These are phyloP conservation scores for Monilinia fructicola DNA, from an alignment of 2,329 filamentous ascomycete species.

Conservation along the genomic window DNA sequence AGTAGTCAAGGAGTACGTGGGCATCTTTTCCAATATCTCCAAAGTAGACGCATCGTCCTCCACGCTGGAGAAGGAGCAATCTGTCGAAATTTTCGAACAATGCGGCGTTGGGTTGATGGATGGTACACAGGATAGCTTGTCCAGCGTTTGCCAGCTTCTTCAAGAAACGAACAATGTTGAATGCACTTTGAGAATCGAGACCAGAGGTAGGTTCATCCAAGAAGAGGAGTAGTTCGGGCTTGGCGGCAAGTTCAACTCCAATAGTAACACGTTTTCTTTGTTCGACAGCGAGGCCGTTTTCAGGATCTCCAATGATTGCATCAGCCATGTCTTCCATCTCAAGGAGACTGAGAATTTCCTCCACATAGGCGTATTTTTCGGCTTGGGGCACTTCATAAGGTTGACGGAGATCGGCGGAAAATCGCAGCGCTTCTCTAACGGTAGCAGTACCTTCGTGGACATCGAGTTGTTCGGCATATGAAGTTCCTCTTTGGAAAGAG, in stretches of 20 bases:
- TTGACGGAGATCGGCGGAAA: constrained; percentile 64
- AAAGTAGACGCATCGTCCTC: constrained; percentile 66
- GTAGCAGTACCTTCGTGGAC: constrained; percentile 62
- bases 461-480: constrained; percentile 65
- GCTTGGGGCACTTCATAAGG: constrained; percentile 55
- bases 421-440: constrained; percentile 65
- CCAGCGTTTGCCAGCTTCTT: constrained; percentile 59
- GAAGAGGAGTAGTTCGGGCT: constrained; percentile 59
- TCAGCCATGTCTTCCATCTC: constrained; percentile 67
- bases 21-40: constrained; percentile 66
- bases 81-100: constrained; percentile 70
- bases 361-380: constrained; percentile 66
- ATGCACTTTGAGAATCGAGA: constrained; percentile 57
- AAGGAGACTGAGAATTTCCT: constrained; percentile 62
- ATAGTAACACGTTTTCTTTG: constrained; percentile 68
- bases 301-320: constrained; percentile 62
- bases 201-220: constrained; percentile 60
- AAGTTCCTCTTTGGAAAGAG: constrained; percentile 62
- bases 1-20: constrained; percentile 52
- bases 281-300: constrained; percentile 62
- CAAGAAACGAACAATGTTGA: constrained; percentile 61
- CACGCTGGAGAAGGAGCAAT: constrained; percentile 60
- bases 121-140: constrained; percentile 69
- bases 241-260: constrained; percentile 59
- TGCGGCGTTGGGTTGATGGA: constrained; percentile 69